phyloP scores from a whole-genome alignment of 176 grass and related monocot genomes.

The Pharus latifolius region DNA sequence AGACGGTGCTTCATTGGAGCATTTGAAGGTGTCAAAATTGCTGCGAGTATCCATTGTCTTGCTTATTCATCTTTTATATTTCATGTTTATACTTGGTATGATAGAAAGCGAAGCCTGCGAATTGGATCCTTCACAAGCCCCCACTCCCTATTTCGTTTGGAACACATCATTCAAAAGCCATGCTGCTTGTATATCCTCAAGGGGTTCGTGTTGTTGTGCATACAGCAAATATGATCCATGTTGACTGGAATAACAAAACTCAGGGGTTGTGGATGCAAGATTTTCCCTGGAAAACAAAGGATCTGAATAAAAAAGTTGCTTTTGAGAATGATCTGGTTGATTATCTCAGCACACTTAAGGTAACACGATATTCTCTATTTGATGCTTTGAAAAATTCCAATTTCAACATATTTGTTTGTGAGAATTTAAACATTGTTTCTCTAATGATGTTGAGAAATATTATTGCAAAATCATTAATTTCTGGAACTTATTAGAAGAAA shows the following conservation, averaged over 20 bases:
- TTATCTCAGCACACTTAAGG: slow-evolving; percentile 85
- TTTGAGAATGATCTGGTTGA: slow-evolving; percentile 87
- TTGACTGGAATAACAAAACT: slow-evolving; percentile 98
- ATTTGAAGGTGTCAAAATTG: slow-evolving; percentile 34
- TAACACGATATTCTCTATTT: slow-evolving; percentile 19
- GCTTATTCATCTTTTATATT: slow-evolving; percentile 13
- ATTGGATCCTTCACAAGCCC: slow-evolving; percentile 86
- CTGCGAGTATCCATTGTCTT: background rate
- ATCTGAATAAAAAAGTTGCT: slow-evolving; percentile 27
- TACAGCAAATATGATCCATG: slow-evolving; percentile 91
- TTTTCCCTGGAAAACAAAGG: slow-evolving; percentile 73
- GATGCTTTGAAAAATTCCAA: too few species aligned
- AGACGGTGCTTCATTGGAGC: slow-evolving; percentile 60
- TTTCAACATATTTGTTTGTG: background rate
- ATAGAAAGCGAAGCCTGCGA: slow-evolving; percentile 57
- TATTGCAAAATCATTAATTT: background rate
- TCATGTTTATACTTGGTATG: slow-evolving; percentile 16
- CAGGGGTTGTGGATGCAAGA: slow-evolving; percentile 95
- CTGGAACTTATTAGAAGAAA: background rate
- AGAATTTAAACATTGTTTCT: background rate
- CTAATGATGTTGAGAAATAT: background rate
- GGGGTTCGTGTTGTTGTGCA: slow-evolving; percentile 88
- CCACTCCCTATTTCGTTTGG: slow-evolving; percentile 92
- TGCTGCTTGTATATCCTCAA: slow-evolving; percentile 82
- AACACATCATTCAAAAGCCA: slow-evolving; percentile 96